Percentiles rank a stretch among this genome's conserved stretches.
phyloP scores from a whole-genome alignment of 208 protist species.

The Phytomonas sp. region DNA sequence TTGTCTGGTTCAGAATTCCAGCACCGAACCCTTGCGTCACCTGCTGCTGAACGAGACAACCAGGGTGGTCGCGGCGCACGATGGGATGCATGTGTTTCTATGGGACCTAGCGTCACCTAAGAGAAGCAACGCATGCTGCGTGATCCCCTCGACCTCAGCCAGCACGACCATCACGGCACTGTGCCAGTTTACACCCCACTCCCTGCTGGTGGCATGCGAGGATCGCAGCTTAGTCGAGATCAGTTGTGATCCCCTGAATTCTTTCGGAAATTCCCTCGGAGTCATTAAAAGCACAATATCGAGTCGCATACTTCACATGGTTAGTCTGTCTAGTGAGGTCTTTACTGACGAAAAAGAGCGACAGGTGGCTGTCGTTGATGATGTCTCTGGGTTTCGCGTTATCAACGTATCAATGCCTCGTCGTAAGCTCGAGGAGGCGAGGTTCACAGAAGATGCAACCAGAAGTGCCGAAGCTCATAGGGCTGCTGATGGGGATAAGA shows the following conservation, averaged over 20 bases:
- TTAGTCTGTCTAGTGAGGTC: not conserved
- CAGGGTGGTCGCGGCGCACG: conserved; percentile 33
- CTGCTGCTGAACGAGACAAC: conserved; percentile 28
- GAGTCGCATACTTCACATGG: conserved; percentile 15
- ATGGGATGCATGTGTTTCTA: conserved; percentile 35
- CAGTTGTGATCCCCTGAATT: conserved; percentile 3
- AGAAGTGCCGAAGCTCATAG: not conserved
- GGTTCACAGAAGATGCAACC: conserved; percentile 9
- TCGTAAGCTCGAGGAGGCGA: conserved; percentile 10
- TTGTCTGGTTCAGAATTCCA: conserved; percentile 44
- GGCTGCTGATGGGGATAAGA: not conserved
- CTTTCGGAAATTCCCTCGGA: conserved; percentile 15
- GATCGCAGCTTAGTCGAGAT: conserved; percentile 42
- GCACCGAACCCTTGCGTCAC: conserved; percentile 29
- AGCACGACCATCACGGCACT: conserved; percentile 35
- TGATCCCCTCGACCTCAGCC: not conserved
- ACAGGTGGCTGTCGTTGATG: conserved; percentile 35
- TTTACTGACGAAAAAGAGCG: not conserved
- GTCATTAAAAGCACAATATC: not conserved
- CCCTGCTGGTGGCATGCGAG: conserved; percentile 38
- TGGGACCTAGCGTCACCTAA: conserved; percentile 35
- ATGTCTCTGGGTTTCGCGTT: conserved; percentile 37
- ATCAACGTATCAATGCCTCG: conserved; percentile 21
- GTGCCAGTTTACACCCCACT: conserved; percentile 29
- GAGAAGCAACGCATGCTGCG: not conserved